phyloP scores from a whole-genome alignment of 2,329 filamentous ascomycete species.

The Penicillium hordei region DNA sequence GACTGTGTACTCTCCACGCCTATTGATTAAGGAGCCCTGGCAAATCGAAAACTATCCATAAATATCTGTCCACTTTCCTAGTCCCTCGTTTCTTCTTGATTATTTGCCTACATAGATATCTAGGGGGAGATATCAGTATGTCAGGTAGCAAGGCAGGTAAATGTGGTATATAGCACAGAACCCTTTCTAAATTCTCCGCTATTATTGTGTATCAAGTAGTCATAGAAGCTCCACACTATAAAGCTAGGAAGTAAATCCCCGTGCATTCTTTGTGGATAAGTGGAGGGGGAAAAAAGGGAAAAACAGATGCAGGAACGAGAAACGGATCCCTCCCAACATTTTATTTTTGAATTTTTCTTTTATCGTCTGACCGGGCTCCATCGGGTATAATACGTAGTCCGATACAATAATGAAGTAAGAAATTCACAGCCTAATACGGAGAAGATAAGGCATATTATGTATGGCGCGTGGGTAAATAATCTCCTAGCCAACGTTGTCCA shows the following conservation, averaged over 20 bases:
- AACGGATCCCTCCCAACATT: constrained; percentile 32
- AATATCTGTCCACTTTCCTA: no score
- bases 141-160: no score
- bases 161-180: no score
- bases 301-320: constrained; percentile 29
- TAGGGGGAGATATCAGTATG: no score
- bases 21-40: no score
- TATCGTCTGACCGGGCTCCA: constrained; percentile 24
- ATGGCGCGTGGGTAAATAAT: no score
- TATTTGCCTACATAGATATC: no score
- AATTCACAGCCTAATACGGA: neutral
- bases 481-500: neutral
- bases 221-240: constrained; percentile 18
- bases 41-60: no score
- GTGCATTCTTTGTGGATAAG: constrained; percentile 29
- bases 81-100: no score
- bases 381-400: constrained; percentile 9
- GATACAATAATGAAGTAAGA: neutral
- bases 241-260: constrained; percentile 33
- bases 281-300: constrained; percentile 23
- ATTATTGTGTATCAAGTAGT: constrained; percentile 3
- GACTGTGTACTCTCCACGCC: no score
- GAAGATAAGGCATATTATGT: neutral
- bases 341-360: constrained; percentile 7
- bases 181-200: neutral